Base-by-base conservation (phyloP, 208 protist genomes). In the Trichomonas gallinae region DNA sequence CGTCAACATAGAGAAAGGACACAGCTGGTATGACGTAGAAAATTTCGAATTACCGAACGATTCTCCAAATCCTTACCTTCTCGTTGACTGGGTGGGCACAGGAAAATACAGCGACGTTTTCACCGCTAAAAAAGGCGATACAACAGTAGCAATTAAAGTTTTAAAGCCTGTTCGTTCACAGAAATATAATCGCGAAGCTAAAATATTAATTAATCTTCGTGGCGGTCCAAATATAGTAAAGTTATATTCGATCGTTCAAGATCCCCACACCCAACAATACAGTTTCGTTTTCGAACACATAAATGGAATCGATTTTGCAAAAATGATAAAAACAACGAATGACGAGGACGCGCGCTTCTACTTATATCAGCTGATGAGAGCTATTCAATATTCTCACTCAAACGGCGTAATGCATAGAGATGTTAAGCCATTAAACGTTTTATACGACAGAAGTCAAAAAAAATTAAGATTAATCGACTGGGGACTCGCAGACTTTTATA, bases 361-460 rank as follows among this genome's bases (percentile, higher is more conserved):
- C 26, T 44, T 93, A 23, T 93, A 34, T 51, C 87, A 93, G 31
- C 26, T 93, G 21, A 93, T 93, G 87, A 26, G 87, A 51, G 87
- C 87, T 10, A 13, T 93, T 38, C 87, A 93, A 38, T 93, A 42
- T 93, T 42, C 87, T 38, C 87, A 93, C 44, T 93, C 87, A 0
- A 48, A 93, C n/a, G 99, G 99, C 36, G 99, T 99, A 89, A 99
- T 99, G 98, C 99, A 99, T 97, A 98, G 99, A 82, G 99, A 99
- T 96, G 99, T 99, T 63, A 99, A 99, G 97, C 99, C 99, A 44
- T 99, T 99, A 96, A 99, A 99, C 96, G 98, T 99, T 40, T 99
- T 99, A 98, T 99, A 99, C 97, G 99, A 99, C 97, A 99, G 99
- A 98, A 97, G 98, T 81, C 97, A 98, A 48, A 97, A 98, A 44